Evolutionary conservation across 1,284 basidiomycete genomes (phyloP), one percentile per base, ranked within the genome.

Genomic region (Marasmius sp.): DNA sequence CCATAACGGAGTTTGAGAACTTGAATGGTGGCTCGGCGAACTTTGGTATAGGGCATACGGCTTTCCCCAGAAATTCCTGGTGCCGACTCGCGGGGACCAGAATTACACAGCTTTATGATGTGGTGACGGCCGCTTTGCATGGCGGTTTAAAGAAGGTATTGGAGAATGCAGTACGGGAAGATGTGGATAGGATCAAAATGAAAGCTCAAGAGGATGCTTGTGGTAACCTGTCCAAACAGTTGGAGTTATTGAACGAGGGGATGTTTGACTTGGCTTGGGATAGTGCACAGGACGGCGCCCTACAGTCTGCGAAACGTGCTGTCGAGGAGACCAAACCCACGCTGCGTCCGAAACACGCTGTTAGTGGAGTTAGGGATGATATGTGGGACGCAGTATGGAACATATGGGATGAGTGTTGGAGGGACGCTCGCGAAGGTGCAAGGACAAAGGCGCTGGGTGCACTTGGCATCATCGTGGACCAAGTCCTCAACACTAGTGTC

Each of bases 361-460:
- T 27, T 27, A 27, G 9, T n/a, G 34, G 50, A 18, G 20, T 7
- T 8, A 27, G 57, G 47, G 37, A 58, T 22, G 12, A 14, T 6
- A 58, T 58, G 57, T 58, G 57, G 57, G n/a, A 50, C 1, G 47
- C n/a, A 47, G 38, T 58, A 58, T 58, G 57, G 57, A 16, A 14
- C 8, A n/a, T 50, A 2, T 58, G 57, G 57, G 27, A 34, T 50
- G 34, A 22, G 9, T 37, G 33, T 12, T 58, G 57, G 57, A 34
- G 8, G 10, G 47, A 58, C 38, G 48, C 37, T 9, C 47, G 37
- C 7, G 22, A 22, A 33, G 9, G 9, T 18, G 20, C 48, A 12
- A 20, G 37, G 10, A 36, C 20, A 34, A 49, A 50, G 33, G 10
- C 34, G 6, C 8, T 58, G 10, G n/a, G 14, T n/a, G 47, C 57